phyloP scores from a whole-genome alignment of 345 rosid genomes.

The Sonneratia caseolaris region DNA sequence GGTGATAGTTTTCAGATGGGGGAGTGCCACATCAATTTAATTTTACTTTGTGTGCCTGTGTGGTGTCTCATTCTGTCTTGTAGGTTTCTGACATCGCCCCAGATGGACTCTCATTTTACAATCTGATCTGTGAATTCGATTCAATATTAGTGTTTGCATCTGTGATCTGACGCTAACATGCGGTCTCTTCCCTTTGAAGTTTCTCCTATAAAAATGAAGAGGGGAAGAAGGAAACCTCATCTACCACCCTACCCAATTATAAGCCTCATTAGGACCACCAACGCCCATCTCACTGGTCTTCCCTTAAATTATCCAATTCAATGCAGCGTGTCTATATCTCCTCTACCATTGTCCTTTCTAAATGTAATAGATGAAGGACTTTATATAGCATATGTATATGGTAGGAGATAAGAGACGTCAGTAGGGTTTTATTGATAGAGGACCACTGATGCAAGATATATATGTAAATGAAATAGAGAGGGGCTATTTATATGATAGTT shows the following conservation, averaged over 20 bases:
- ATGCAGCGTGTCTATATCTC: slow-evolving; percentile 11
- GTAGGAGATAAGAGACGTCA: background rate
- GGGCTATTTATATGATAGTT: background rate
- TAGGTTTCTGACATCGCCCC: no score
- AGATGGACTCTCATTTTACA: no score
- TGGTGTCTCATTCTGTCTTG: no score
- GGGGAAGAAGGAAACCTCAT: background rate
- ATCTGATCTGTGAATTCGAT: no score
- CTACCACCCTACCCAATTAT: slow-evolving; percentile 1
- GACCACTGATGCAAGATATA: background rate
- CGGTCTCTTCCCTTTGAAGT: background rate
- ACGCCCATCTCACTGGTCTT: slow-evolving; percentile 10
- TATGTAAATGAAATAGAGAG: background rate
- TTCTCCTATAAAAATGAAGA: background rate
- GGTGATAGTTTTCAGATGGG: no score
- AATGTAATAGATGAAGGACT: background rate
- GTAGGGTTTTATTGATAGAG: background rate
- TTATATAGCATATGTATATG: background rate
- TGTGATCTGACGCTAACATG: no score
- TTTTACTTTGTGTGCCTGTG: no score
- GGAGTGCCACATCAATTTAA: no score
- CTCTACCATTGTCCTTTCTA: slow-evolving; percentile 8
- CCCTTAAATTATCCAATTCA: slow-evolving; percentile 12
- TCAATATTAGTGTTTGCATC: no score
- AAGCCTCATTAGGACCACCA: slow-evolving; percentile 19